Evolutionary conservation across 805 yeast genomes (phyloP).

Genomic region (Danielozyma ontarioensis): DNA sequence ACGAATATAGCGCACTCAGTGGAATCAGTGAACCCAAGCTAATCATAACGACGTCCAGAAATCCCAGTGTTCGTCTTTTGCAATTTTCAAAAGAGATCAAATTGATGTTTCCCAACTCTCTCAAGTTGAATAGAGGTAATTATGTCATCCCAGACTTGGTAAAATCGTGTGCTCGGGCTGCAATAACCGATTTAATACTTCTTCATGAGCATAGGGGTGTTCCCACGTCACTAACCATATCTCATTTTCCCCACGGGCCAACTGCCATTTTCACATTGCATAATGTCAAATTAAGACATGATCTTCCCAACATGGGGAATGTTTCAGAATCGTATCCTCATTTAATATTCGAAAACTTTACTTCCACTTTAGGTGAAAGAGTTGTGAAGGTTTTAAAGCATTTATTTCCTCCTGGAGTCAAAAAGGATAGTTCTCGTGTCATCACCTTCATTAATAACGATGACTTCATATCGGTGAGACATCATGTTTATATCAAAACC

Average conservation of each 20-base stretch:
- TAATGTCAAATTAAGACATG: slow-evolving; percentile 92
- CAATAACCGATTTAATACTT: slow-evolving; percentile 77
- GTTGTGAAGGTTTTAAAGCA: slow-evolving; percentile 79
- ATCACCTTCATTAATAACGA: slow-evolving; percentile 86
- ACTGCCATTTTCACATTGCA: slow-evolving; percentile 91
- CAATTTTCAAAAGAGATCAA: slow-evolving; percentile 93
- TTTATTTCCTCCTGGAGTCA: slow-evolving; percentile 95
- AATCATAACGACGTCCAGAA: slow-evolving; percentile 89
- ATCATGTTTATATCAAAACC: slow-evolving; percentile 88
- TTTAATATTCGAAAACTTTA: slow-evolving; percentile 85
- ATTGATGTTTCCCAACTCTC: slow-evolving; percentile 81
- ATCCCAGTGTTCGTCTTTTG: slow-evolving; percentile 76
- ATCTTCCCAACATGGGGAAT: slow-evolving; percentile 77
- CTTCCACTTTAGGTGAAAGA: slow-evolving; percentile 74
- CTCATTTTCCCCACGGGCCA: slow-evolving; percentile 98
- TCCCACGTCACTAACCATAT: slow-evolving; percentile 87
- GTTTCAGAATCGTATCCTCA: slow-evolving; percentile 93
- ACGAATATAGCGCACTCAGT: slow-evolving; percentile 82
- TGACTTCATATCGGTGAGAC: slow-evolving; percentile 91
- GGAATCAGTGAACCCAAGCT: slow-evolving; percentile 90
- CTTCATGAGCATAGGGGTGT: slow-evolving; percentile 98
- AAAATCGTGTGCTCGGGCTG: slow-evolving; percentile 73
- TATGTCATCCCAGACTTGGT: slow-evolving; percentile 81
- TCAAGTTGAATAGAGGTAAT: slow-evolving; percentile 90
- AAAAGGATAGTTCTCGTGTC: slow-evolving; percentile 84